Evolutionary conservation across 2,329 filamentous ascomycete species (phyloP), one percentile per base, ranked within the genome.

Genomic region (Aureobasidium sp.): DNA sequence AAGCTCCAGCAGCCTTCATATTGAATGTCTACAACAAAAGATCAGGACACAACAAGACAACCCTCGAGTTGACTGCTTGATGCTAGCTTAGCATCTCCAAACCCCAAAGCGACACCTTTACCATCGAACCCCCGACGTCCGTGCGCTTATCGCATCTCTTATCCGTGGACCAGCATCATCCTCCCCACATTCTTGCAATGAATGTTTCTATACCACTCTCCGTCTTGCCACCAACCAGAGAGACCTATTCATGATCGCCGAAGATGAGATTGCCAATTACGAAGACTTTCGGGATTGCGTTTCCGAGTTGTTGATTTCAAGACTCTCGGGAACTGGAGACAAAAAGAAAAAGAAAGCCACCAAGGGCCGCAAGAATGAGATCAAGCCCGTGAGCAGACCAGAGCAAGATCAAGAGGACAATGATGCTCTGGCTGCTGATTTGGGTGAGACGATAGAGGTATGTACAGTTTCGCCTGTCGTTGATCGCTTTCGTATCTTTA

Each of bases 371-470:
- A 74, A 74, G 67, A 74, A 71, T 66, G 71, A 71, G 59, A 75
- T 75, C 64, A 77, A 74, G 62, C 69, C 72, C 9, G 69, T 71
- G 36, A 66, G 64, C 55, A 64, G n/a, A 48, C 53, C 62, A 10
- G 61, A 62, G 12, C 51, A 48, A 17, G 65, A 64, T 17, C 61
- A 65, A 41, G 65, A 62, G 12, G 66, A 65, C 10, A 70, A 74
- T 20, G 78, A 84, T 67, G 42, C 56, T 41, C 42, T 59, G 34
- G 83, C 82, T 5, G 87, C 88, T 67, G 89, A 92, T 61, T 75
- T 94, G 26, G 83, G 84, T 29, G 91, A 95, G 1, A 95, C 95
- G 74, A 85, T 89, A 60, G 86, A 92, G 68, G 82, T 84, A 76
- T 42, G 69, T 62, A 13, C 9, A 20, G 26, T 3, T 13, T 13